Base-by-base conservation (phyloP, 169 alveolate species). In the Eimeria maxima region DNA sequence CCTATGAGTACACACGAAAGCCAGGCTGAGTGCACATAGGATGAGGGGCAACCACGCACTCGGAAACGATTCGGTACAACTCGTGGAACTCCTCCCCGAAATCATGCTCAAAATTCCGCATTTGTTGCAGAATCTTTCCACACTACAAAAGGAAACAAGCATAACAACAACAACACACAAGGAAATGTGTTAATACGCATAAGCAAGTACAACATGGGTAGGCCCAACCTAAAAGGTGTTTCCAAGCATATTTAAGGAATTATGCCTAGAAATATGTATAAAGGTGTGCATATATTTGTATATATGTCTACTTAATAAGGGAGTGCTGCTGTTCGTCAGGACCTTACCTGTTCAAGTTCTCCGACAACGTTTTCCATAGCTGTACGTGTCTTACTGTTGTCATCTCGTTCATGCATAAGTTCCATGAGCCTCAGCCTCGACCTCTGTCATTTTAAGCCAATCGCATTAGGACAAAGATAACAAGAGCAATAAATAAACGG, bases 341-440 rank as follows among this genome's bases (percentile, higher is more conserved):
- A 6, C 69, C 42, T 45, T 50, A 80, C 89, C 89, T 80, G 89
- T 20, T 80, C 89, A 2, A 80, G 89, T n/a, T 80, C 89, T 22
- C 89, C 89, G 13, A 80, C 89, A 2, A 80, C 89, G 44, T 80
- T 80, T 80, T 80, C 89, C 89, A 80, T 80, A 22, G 89, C 89
- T 20, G 89, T 80, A 5, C 89, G 38, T 11, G 50, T 80, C 38
- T 44, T 80, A 53, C 44, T 45, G n/a, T 10, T 80, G 13, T 44
- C 89, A n/a, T 45, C 69, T 16, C 67, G 67, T 50, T 80, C 89
- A 80, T 47, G 50, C 16, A 80, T 42, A 16, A 80, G 89, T 69
- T 80, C 89, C 63, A 80, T 50, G 69, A 80, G 89, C 44, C 89
- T 44, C 69, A 80, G 89, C 44, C 89, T 33, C 16, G 89, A 80